Percentiles rank a stretch among this genome's conserved stretches.
Conservation (phyloP, 2,329 filamentous ascomycete species). For the Didymella sp. region DNA sequence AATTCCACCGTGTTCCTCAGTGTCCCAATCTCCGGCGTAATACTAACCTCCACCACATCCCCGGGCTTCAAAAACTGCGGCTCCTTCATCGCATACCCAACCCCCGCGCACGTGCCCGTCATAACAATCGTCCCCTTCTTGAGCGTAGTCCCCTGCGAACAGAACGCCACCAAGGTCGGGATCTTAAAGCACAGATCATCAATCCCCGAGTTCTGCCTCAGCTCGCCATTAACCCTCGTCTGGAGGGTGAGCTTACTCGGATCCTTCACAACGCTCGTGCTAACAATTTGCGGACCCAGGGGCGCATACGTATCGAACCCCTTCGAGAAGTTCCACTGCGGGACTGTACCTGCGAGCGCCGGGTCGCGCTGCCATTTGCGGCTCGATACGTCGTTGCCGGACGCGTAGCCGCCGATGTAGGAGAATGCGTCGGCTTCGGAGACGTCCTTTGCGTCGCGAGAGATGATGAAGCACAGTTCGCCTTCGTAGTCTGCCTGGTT, state of each 20-base stretch:
- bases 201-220: conserved; percentile 58
- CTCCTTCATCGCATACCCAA: conserved; percentile 53
- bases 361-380: conserved; percentile 62
- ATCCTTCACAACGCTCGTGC: conserved; percentile 52
- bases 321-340: conserved; percentile 65
- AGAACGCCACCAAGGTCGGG: conserved; percentile 55
- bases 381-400: conserved; percentile 63
- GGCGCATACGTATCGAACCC: conserved; percentile 65
- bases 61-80: conserved; percentile 47
- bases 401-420: conserved; percentile 63
- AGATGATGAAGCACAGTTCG: conserved; percentile 58
- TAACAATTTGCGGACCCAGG: conserved; percentile 59
- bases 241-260: conserved; percentile 53
- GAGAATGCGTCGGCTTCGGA: conserved; percentile 52
- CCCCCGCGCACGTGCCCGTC: conserved; percentile 55
- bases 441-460: conserved; percentile 61
- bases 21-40: conserved; percentile 41
- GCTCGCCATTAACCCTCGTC: conserved; percentile 58
- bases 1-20: conserved; percentile 45
- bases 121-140: conserved; percentile 59
- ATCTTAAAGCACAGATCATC: conserved; percentile 59
- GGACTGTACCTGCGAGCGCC: conserved; percentile 58
- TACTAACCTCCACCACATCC: conserved; percentile 44
- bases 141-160: conserved; percentile 55
- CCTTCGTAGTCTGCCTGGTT: conserved; percentile 54